Conservation (phyloP, 805 yeast genomes). For the Cephaloascus fragrans region DNA sequence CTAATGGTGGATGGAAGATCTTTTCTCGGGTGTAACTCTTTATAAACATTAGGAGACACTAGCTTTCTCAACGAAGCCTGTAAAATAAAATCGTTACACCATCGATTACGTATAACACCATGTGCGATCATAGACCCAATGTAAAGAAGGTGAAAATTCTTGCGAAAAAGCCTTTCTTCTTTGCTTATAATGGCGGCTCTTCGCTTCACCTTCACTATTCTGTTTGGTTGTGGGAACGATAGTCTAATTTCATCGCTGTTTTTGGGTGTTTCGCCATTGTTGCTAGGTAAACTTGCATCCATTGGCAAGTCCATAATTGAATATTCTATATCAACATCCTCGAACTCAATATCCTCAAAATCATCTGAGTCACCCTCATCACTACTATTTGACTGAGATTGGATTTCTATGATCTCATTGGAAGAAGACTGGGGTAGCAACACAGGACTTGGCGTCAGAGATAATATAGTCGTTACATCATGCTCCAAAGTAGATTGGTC, state of each 20-base stretch:
- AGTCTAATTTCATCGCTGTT: too few relatives aligned
- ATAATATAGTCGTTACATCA: too few relatives aligned
- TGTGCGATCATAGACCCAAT: constrained; percentile 54
- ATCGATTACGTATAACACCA: constrained; percentile 58
- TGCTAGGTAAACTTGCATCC: too few relatives aligned
- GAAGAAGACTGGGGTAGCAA: too few relatives aligned
- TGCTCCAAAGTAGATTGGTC: too few relatives aligned
- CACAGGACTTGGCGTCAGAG: too few relatives aligned
- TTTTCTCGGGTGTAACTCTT: constrained; percentile 27
- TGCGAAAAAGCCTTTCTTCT: constrained; percentile 48
- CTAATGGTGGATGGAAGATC: constrained; percentile 24
- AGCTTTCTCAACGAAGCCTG: constrained; percentile 27
- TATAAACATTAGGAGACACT: constrained; percentile 37
- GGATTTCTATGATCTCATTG: background rate
- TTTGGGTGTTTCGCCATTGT: too few relatives aligned
- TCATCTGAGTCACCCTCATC: constrained; percentile 20
- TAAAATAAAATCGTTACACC: constrained; percentile 52
- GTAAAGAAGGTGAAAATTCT: constrained; percentile 46
- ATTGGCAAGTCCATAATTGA: too few relatives aligned
- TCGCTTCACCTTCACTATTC: constrained; percentile 13
- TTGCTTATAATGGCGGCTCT: constrained; percentile 27
- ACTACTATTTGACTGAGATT: constrained; percentile 5
- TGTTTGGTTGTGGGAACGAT: constrained; percentile 9
- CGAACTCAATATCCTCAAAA: constrained; percentile 19
- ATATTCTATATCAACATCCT: background rate